phyloP scores from a whole-genome alignment of 257 asterid genomes.

The Schizonepeta tenuifolia region DNA sequence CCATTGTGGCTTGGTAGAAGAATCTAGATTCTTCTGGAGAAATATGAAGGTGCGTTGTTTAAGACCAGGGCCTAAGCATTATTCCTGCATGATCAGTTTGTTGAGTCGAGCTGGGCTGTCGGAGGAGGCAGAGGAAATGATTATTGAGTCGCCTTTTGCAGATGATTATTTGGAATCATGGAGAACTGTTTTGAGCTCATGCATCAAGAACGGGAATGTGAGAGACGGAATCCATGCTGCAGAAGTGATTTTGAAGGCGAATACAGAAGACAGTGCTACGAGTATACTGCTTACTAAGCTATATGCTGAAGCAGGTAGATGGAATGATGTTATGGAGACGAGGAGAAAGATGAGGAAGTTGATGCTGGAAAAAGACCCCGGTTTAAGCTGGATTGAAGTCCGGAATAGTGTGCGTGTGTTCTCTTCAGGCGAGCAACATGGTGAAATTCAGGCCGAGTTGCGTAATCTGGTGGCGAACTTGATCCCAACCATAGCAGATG shows the following conservation, averaged over 20 bases:
- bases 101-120: constrained; percentile 72
- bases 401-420: constrained; percentile 49
- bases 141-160: constrained; percentile 56
- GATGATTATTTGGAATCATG: constrained; percentile 59
- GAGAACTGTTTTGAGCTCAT: constrained; percentile 68
- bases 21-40: constrained; percentile 61
- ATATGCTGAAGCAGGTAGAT: constrained; percentile 66
- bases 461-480: constrained; percentile 48
- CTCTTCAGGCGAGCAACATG: constrained; percentile 55
- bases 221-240: constrained; percentile 60
- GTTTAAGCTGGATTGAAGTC: constrained; percentile 77
- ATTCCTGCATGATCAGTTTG: constrained; percentile 71
- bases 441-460: constrained; percentile 48
- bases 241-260: constrained; percentile 47
- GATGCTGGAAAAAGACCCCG: constrained; percentile 61
- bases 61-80: constrained; percentile 74
- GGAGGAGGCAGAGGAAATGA: constrained; percentile 72
- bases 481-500: constrained; percentile 24
- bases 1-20: constrained; percentile 70
- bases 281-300: constrained; percentile 56
- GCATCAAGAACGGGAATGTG: constrained; percentile 52
- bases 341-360: constrained; percentile 58
- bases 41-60: constrained; percentile 58
- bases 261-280: constrained; percentile 59
- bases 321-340: constrained; percentile 59